These are phyloP conservation scores for Wallemia ichthyophaga DNA, from an alignment of 1,284 basidiomycete genomes.

Conservation along the genomic window DNA sequence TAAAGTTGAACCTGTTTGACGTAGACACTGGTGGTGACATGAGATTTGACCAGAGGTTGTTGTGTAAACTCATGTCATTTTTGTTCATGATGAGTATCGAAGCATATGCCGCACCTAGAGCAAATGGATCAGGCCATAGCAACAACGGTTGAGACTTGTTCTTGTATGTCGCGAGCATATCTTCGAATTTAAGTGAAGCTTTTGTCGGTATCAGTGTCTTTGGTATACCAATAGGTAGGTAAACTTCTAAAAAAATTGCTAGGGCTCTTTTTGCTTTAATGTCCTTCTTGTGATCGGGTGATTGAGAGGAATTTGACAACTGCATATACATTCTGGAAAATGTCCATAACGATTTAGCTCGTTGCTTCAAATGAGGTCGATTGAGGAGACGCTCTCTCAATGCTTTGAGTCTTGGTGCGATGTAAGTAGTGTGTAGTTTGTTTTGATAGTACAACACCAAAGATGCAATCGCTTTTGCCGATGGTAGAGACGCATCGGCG, in stretches of 20 bases:
- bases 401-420: neutral
- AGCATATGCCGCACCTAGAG: neutral
- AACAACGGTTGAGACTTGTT: neutral
- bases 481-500: neutral
- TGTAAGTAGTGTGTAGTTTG: neutral
- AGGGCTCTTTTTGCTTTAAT: neutral
- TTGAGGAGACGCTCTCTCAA: neutral
- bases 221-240: neutral
- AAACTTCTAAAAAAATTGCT: neutral
- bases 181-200: neutral
- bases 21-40: neutral
- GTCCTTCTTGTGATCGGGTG: neutral
- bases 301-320: neutral
- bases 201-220: neutral
- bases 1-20: neutral
- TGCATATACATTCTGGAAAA: neutral
- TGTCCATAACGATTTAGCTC: neutral
- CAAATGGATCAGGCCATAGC: neutral
- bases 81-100: neutral
- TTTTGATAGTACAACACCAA: neutral
- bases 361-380: neutral
- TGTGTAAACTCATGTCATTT: neutral
- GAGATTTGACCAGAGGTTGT: neutral
- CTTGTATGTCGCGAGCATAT: neutral
- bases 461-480: neutral